Conservation (phyloP, 495 filamentous ascomycete genomes). For the Podospora bellae-mahoneyi region DNA sequence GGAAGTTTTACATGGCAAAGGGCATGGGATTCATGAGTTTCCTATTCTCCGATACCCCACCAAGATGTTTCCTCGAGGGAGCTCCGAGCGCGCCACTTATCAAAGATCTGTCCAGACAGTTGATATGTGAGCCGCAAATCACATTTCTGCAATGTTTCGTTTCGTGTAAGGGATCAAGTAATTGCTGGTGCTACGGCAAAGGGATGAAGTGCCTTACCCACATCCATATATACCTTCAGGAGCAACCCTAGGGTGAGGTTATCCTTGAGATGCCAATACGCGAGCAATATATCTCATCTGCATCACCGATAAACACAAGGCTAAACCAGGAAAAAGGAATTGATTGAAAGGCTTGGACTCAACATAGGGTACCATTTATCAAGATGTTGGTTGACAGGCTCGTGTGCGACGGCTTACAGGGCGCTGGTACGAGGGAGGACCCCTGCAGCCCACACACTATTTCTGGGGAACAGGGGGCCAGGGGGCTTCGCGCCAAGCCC, state of each 20-base stretch:
- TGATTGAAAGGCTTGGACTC: not conserved
- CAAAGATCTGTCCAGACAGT: not conserved
- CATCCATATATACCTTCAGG: not conserved
- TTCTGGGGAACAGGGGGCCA: constrained; percentile 11
- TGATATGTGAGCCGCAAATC: not conserved
- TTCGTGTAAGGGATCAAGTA: not conserved
- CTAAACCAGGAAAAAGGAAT: not conserved
- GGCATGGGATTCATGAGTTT: not conserved
- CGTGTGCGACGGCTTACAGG: not conserved
- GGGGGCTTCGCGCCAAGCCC: constrained; percentile 22
- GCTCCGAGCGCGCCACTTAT: not conserved
- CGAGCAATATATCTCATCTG: not conserved
- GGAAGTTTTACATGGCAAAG: too few relatives aligned
- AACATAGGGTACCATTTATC: not conserved
- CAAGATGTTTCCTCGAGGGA: not conserved
- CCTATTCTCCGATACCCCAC: not conserved
- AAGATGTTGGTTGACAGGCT: constrained; percentile 3
- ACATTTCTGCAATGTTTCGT: not conserved
- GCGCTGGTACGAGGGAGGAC: not conserved
- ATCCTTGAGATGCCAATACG: not conserved
- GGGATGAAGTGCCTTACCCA: not conserved
- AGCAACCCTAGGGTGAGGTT: not conserved
- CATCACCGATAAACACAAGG: not conserved
- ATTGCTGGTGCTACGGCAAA: not conserved
- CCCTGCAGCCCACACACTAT: constrained; percentile 1